Base-by-base conservation (phyloP, 2,329 filamentous ascomycete genomes). In the Westerdykella sp. region DNA sequence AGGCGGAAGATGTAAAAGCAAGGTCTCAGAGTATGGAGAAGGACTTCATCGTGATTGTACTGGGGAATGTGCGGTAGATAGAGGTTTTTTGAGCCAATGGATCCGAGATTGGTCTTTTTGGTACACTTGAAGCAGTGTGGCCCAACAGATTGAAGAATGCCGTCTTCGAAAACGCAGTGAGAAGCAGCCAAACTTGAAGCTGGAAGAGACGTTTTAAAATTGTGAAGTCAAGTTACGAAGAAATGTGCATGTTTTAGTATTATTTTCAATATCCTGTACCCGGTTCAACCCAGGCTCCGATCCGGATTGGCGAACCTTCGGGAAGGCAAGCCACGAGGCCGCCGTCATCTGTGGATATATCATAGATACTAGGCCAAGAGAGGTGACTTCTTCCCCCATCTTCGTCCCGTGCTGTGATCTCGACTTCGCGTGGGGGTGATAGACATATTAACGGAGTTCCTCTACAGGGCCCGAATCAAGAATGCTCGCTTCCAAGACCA, bases 41-140 rank as follows among this genome's bases (percentile, higher is more conserved):
- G 23, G 45, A 11, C 40, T 42, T 54, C 56, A 58, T 58, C 38
- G 37, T 40, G 32, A 16, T 6, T 22, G 32, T 21, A 37, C 9
- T 18, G 23, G 18, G 18, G 32, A 36, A 38, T 11, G 10, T 23
- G 6, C 9, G 15, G n/a, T 14, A 14, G n/a, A 14, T 13, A 9
- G 32, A 14, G n/a, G n/a, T 5, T 6, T 3, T 14, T 5, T 28
- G 25, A 28, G 7, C 25, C 25, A 28, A 28, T 14, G 13, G n/a
- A 14, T 6, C 3, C 10, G 6, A 13, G 16, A 35, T 18, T 9
- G 32, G 15, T 15, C 18, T 6, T 10, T 14, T 9, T 14, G 13
- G 32, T 7, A 15, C 9, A 9, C 32, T 9, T 35, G 32, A 35
- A 35, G 32, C 32, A 9, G 32, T 14, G n/a, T 9, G 32, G 32